Base-by-base conservation (phyloP, 306 rosid genomes). In the Acacia crassicarpa region DNA sequence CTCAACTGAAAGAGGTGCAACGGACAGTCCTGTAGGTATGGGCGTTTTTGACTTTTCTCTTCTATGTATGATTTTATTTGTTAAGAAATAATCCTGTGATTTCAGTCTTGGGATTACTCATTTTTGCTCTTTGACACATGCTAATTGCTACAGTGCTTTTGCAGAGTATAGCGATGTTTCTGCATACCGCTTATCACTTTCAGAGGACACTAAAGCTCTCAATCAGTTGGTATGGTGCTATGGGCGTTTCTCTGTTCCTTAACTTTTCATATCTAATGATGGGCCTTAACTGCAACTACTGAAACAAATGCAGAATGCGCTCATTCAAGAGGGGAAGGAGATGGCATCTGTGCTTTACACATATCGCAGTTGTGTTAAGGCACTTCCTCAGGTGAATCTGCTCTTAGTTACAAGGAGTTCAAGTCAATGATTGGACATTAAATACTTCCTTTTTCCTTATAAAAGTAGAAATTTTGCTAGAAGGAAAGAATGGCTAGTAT, bases 141-240 rank as follows among this genome's bases (percentile, higher is more conserved):
- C 46, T 82, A 27, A 44, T 54, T 54, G 20, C 38, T 20, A 2
- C 23, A 8, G 58, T 81, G 17, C 3, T 80, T 83, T 85, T 89
- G 91, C 85, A 95, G 99, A 93, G 88, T 91, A 91, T 77, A 89
- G 92, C 61, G 99, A 95, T 82, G 97, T 95, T 80, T 83, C 97
- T 41, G 99, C 99, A 9, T 95, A 95, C 71, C 93, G 99, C 74
- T 79, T 95, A 53, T 93, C 99, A 67, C 87, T 95, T 67, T 88
- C 99, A n/a, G 99, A 95, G 91, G 99, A 95, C 85, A 95, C 99
- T 13, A 95, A 93, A 87, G 99, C 99, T 78, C 94, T 95, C 77
- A 95, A 91, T 88, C 98, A 90, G 89, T 85, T 95, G 95, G 99
- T 95, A 88, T 78, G 90, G 82, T 62, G 48, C 38, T 82, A 40